phyloP scores from a whole-genome alignment of 2,329 filamentous ascomycete species.

The Aspergillaceae sp. region DNA sequence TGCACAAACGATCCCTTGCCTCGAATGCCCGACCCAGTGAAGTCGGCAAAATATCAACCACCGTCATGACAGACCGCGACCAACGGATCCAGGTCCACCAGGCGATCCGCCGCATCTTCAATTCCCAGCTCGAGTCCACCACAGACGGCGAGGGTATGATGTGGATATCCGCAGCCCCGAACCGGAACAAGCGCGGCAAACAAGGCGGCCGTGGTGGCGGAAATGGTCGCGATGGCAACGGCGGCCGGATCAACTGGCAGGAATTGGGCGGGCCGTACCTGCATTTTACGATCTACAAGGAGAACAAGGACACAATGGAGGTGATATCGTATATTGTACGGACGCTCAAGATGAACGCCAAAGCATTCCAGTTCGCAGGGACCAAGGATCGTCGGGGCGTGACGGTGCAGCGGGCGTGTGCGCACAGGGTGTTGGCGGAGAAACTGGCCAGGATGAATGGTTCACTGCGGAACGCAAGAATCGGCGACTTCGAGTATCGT shows the following conservation, averaged over 20 bases:
- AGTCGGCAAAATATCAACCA: constrained; percentile 46
- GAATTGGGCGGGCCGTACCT: constrained; percentile 70
- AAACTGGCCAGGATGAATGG: constrained; percentile 58
- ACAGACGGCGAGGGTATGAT: constrained; percentile 65
- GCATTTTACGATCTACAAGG: constrained; percentile 90
- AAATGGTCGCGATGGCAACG: constrained; percentile 19
- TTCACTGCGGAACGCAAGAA: constrained; percentile 49
- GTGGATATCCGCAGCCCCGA: constrained; percentile 43
- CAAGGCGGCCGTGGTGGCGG: constrained; percentile 21
- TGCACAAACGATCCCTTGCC: constrained; percentile 48
- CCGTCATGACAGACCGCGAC: constrained; percentile 52
- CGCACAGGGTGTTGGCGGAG: constrained; percentile 51
- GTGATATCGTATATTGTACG: constrained; percentile 68
- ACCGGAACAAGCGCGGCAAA: constrained; percentile 25
- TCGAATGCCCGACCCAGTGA: constrained; percentile 48
- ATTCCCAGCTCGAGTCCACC: constrained; percentile 65
- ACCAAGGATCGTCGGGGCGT: constrained; percentile 86
- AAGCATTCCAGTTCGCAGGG: constrained; percentile 71
- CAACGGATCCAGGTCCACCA: constrained; percentile 56
- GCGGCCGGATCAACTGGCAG: constrained; percentile 50
- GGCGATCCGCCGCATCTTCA: constrained; percentile 67
- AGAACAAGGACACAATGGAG: constrained; percentile 96
- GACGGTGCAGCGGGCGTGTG: constrained; percentile 73
- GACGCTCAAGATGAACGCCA: constrained; percentile 59
- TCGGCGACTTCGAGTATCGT: constrained; percentile 77